Evolutionary conservation across 305 asterid genomes (phyloP).

Genomic region (Withania somnifera): DNA sequence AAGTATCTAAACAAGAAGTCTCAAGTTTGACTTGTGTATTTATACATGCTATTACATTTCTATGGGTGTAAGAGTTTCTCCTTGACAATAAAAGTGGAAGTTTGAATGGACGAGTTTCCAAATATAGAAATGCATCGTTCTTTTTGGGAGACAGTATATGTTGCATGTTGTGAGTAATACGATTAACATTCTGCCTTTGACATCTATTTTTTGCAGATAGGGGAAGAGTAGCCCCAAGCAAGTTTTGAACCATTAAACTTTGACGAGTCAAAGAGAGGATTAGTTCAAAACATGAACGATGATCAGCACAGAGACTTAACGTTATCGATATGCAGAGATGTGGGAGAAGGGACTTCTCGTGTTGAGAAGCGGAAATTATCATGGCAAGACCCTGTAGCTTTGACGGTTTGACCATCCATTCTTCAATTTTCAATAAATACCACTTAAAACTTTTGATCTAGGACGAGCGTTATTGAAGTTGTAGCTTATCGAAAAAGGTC

Average conservation of each 20-base stretch:
- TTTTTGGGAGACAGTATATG: neutral
- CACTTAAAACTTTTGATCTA: neutral
- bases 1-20: slow-evolving; percentile 5
- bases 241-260: slow-evolving; percentile 20
- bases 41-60: neutral
- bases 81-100: neutral
- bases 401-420: slow-evolving; percentile 57
- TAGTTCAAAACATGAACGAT: slow-evolving; percentile 37
- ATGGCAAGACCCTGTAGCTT: slow-evolving; percentile 92
- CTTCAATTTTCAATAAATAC: neutral
- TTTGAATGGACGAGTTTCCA: neutral
- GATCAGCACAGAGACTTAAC: slow-evolving; percentile 57
- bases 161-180: neutral
- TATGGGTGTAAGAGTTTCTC: neutral
- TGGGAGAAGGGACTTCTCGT: slow-evolving; percentile 63
- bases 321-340: slow-evolving; percentile 54
- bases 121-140: neutral
- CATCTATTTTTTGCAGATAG: slow-evolving; percentile 34
- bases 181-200: neutral
- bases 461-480: neutral
- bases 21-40: neutral
- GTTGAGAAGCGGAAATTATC: slow-evolving; percentile 76
- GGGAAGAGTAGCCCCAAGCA: slow-evolving; percentile 57
- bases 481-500: neutral
- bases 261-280: slow-evolving; percentile 39